These are phyloP conservation scores for Ascochyta fabae DNA, from an alignment of 2,329 filamentous ascomycete species.

Conservation along the genomic window DNA sequence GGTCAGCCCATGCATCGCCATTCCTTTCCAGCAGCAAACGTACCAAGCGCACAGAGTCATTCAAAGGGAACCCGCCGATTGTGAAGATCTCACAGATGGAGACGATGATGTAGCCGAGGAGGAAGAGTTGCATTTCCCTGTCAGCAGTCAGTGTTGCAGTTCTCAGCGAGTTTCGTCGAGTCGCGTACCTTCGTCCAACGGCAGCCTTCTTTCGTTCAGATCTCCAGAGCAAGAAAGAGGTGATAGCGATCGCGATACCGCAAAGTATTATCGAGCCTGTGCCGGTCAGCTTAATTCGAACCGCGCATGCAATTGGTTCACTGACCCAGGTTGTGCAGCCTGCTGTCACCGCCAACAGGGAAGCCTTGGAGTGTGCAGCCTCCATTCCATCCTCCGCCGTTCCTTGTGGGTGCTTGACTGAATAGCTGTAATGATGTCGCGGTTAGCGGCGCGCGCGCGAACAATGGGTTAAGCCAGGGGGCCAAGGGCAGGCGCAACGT, in stretches of 20 bases:
- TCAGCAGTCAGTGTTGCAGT: slow-evolving; percentile 30
- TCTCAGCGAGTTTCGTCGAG: background rate
- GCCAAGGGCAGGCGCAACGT: slow-evolving; percentile 34
- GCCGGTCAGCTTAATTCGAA: slow-evolving; percentile 33
- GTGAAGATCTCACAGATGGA: slow-evolving; percentile 97
- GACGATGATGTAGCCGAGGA: slow-evolving; percentile 83
- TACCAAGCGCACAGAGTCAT: slow-evolving; percentile 73
- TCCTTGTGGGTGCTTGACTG: slow-evolving; percentile 64
- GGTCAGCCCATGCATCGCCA: slow-evolving; percentile 14
- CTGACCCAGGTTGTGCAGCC: slow-evolving; percentile 84
- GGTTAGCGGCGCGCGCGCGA: slow-evolving; percentile 37
- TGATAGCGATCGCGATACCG: slow-evolving; percentile 74
- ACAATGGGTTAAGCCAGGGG: slow-evolving; percentile 18
- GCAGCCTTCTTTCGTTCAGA: slow-evolving; percentile 92
- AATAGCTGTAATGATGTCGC: slow-evolving; percentile 64
- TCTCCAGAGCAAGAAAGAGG: slow-evolving; percentile 72
- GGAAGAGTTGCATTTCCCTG: slow-evolving; percentile 96
- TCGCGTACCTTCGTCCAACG: slow-evolving; percentile 76
- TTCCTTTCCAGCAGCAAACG: slow-evolving; percentile 41
- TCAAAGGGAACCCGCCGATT: slow-evolving; percentile 84
- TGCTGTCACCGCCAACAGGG: slow-evolving; percentile 65
- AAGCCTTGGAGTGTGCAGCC: slow-evolving; percentile 83
- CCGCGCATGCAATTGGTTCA: slow-evolving; percentile 26
- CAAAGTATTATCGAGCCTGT: slow-evolving; percentile 86
- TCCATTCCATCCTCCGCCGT: slow-evolving; percentile 61